These are phyloP conservation scores for Castanea crenata DNA, from an alignment of 306 rosid species.

Conservation along the genomic window DNA sequence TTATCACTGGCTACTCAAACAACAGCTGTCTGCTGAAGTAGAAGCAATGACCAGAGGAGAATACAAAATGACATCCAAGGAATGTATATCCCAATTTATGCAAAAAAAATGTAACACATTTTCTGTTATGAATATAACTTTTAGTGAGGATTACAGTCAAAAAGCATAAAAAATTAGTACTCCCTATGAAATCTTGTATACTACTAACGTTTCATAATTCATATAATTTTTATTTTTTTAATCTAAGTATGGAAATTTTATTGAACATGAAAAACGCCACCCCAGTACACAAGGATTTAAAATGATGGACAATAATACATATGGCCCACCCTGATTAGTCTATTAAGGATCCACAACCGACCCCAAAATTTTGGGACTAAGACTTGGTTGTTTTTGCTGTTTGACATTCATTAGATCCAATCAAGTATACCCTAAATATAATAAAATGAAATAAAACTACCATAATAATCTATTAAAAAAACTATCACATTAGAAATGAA, in stretches of 20 bases:
- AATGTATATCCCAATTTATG: background rate
- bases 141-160: background rate
- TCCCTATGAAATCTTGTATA: too few relatives aligned
- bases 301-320: too few relatives aligned
- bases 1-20: background rate
- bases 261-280: too few relatives aligned
- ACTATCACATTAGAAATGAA: background rate
- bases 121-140: background rate
- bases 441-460: background rate
- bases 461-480: background rate
- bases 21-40: background rate
- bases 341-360: too few relatives aligned
- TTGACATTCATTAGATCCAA: background rate
- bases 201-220: too few relatives aligned
- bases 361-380: too few relatives aligned
- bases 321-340: too few relatives aligned
- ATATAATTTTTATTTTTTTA: too few relatives aligned
- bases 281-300: too few relatives aligned
- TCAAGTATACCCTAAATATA: background rate
- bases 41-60: background rate
- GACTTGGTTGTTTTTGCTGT: too few relatives aligned
- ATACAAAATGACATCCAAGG: background rate
- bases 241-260: too few relatives aligned
- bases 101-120: background rate
- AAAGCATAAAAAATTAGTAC: background rate